Evolutionary conservation across 2,329 filamentous ascomycete species (phyloP), one percentile per base, ranked within the genome.

Genomic region (Pseudocercospora macadamiae): DNA sequence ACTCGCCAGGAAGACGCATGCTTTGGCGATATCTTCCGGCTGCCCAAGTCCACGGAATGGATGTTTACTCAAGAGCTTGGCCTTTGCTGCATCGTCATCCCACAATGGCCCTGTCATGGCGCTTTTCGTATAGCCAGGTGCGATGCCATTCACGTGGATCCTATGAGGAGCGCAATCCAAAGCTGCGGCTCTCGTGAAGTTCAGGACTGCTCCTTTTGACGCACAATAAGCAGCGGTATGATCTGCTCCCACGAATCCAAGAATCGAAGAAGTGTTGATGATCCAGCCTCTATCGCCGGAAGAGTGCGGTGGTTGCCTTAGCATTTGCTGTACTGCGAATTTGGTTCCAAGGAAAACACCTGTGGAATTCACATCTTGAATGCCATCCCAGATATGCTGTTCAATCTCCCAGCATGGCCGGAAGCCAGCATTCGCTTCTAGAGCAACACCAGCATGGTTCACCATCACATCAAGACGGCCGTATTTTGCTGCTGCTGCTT

Each of bases 231-330:
- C 65, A 3, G 64, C 62, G 1, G 60, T 60, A 21, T 73, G 72
- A 39, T 76, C 73, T 45, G 80, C 79, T 0, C 64, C 79, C 1
- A 80, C 72, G 0, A 78, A 57, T 0, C 79, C 80, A 32, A 74
- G 70, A 12, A 80, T 75, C 1, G 76, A 79, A 0, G 79, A 74
- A 0, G 79, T 76, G 53, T 82, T 83, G 39, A 83, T 74, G 49
- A 83, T 80, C 76, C 79, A 82, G 1, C 80, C 81, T 21, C 79
- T 62, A 45, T 80, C 75, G 14, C 79, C 77, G 2, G 63, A 68
- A 1, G 62, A 58, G 3, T 73, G 68, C 0, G 72, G 74, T 0
- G 76, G 70, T 60, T 86, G 83, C 5, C 71, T 70, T 9, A 83
- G 69, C 80, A 85, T 83, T 60, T 83, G 82, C 0, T 59, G 55